Percentiles rank a stretch among this genome's conserved stretches.
Evolutionary conservation across 1,284 basidiomycete genomes (phyloP).

Genomic region (Ceratobasidium sp.): DNA sequence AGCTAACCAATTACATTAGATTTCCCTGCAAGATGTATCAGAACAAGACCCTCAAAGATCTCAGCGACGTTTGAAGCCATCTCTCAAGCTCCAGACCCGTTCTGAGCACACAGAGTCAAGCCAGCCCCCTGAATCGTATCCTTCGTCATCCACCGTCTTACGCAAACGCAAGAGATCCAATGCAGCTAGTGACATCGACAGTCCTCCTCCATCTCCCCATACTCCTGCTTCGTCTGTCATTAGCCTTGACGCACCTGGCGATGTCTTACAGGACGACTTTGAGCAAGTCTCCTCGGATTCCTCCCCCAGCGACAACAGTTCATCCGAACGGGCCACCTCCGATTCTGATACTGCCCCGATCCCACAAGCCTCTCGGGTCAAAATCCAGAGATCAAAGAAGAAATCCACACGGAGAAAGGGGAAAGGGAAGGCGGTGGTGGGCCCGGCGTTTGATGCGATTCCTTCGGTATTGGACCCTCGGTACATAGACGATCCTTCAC

Average conservation of each 20-base stretch:
- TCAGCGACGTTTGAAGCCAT: background rate
- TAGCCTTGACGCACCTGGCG: too few species aligned
- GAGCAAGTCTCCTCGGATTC: too few species aligned
- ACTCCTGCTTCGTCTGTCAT: too few species aligned
- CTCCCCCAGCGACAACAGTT: background rate
- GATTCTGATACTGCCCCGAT: background rate
- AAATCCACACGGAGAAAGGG: too few species aligned
- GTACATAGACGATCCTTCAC: background rate
- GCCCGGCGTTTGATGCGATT: background rate
- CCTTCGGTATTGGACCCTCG: background rate
- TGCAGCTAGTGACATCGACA: too few species aligned
- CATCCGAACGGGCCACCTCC: background rate
- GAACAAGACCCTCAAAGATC: background rate
- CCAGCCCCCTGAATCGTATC: background rate
- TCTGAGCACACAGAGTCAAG: background rate
- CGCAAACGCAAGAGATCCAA: too few species aligned
- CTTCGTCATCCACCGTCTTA: background rate
- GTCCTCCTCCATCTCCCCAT: too few species aligned
- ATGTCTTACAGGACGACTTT: too few species aligned
- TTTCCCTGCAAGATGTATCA: background rate
- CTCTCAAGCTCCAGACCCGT: conserved; percentile 7
- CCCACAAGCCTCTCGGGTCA: background rate
- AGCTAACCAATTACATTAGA: background rate
- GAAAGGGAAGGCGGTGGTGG: too few species aligned
- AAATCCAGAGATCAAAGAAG: background rate